phyloP scores from a whole-genome alignment of 257 asterid species.

The Linaria vulgaris region DNA sequence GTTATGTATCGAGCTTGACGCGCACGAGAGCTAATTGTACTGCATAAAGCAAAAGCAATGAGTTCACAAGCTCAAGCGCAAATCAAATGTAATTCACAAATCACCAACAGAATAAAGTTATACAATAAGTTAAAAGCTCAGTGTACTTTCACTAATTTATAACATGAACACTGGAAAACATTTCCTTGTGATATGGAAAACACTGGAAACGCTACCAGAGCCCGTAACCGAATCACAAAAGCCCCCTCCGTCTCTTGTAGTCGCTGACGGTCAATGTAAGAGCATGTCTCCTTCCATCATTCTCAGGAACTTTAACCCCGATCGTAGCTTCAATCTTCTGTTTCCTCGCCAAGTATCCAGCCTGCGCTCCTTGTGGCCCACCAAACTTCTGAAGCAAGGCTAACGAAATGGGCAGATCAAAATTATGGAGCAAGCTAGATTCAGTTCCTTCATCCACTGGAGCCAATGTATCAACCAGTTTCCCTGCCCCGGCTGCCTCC shows the following conservation, averaged over 20 bases:
- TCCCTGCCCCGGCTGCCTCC: conserved; percentile 91
- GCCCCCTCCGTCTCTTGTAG: conserved; percentile 89
- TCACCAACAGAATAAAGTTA: not conserved
- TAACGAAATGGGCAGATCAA: conserved; percentile 75
- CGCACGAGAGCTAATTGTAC: not conserved
- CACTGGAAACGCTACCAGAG: not conserved
- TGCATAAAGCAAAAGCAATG: not conserved
- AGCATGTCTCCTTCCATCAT: conserved; percentile 87
- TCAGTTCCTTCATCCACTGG: conserved; percentile 86
- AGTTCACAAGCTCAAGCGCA: conserved; percentile 17
- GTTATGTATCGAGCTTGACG: not conserved
- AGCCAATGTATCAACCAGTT: conserved; percentile 82
- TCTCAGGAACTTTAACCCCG: conserved; percentile 78
- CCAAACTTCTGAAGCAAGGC: conserved; percentile 74
- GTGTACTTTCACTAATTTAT: conserved; percentile 3
- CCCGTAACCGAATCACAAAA: conserved; percentile 47
- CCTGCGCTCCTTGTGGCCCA: conserved; percentile 82
- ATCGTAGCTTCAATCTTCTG: conserved; percentile 81
- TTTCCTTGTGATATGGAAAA: not conserved
- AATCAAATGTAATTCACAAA: conserved; percentile 7
- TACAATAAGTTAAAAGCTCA: not conserved
- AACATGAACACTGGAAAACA: not conserved
- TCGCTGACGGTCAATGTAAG: conserved; percentile 86
- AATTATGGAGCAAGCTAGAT: conserved; percentile 58
- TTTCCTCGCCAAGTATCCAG: conserved; percentile 85